phyloP scores from a whole-genome alignment of 768 basidiomycete genomes.

The Tricholomella constricta region DNA sequence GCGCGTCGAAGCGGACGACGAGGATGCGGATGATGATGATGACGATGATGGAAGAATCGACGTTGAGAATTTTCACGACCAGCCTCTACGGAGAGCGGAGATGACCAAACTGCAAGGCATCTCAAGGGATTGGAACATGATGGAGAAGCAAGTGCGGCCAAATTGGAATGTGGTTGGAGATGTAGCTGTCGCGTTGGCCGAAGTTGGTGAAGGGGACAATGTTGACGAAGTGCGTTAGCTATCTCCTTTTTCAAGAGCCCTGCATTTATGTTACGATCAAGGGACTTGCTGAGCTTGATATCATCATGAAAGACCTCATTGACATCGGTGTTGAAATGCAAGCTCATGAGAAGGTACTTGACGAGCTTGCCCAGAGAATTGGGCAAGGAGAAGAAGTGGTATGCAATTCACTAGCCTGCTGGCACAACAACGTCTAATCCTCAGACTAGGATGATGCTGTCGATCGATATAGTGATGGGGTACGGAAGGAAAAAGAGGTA shows the following conservation, averaged over 20 bases:
- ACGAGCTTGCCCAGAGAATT: constrained; percentile 57
- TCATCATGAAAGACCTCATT: constrained; percentile 65
- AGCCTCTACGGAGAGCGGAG: constrained; percentile 62
- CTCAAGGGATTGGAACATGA: constrained; percentile 60
- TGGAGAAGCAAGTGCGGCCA: constrained; percentile 50
- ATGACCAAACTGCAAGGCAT: constrained; percentile 56
- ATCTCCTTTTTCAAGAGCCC: constrained; percentile 3
- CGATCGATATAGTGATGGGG: constrained; percentile 50
- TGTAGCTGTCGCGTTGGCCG: constrained; percentile 61
- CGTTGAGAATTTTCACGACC: constrained; percentile 61
- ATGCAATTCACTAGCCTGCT: constrained; percentile 25
- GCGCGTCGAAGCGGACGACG: constrained; percentile 18
- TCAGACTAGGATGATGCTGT: constrained; percentile 49
- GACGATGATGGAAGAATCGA: constrained; percentile 59
- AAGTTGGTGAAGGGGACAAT: constrained; percentile 56
- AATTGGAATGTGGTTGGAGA: constrained; percentile 50
- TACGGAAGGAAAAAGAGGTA: constrained; percentile 41
- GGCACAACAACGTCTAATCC: constrained; percentile 1
- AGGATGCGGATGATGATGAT: constrained; percentile 36
- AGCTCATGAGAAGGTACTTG: constrained; percentile 54
- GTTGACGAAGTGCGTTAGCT: constrained; percentile 46
- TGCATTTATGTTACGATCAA: constrained; percentile 23
- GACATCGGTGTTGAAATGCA: constrained; percentile 66
- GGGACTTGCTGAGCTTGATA: constrained; percentile 63
- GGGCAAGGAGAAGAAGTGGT: constrained; percentile 62